Percentiles rank a stretch among this genome's conserved stretches.
Evolutionary conservation across 805 yeast genomes (phyloP).

Genomic region (Hanseniaspora vineae): DNA sequence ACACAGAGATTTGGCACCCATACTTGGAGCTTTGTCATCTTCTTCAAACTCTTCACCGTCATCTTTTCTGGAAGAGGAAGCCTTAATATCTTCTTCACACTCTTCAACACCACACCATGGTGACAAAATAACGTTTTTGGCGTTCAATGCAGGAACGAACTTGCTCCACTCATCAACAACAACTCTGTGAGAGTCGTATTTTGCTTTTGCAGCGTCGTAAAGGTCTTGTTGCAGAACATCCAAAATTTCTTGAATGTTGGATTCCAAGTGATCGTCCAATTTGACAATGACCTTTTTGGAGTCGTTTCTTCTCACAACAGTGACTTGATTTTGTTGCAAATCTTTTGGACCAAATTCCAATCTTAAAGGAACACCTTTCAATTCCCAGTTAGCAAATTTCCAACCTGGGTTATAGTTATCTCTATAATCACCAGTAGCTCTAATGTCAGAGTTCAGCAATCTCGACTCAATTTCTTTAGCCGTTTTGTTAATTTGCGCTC

Average conservation of each 20-base stretch:
- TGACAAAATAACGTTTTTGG: slow-evolving; percentile 77
- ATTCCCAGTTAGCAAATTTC: slow-evolving; percentile 96
- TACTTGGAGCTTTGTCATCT: slow-evolving; percentile 94
- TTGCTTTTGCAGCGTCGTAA: slow-evolving; percentile 65
- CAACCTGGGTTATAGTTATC: slow-evolving; percentile 96
- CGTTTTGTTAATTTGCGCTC: slow-evolving; percentile 53
- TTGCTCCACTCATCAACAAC: slow-evolving; percentile 77
- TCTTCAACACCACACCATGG: slow-evolving; percentile 96
- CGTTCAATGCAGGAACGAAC: slow-evolving; percentile 84
- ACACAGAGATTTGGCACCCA: slow-evolving; percentile 99
- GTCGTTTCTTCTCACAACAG: slow-evolving; percentile 89
- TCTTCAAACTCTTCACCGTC: slow-evolving; percentile 76
- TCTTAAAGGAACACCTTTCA: slow-evolving; percentile 90
- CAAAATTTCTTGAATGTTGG: slow-evolving; percentile 58
- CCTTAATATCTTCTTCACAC: slow-evolving; percentile 97
- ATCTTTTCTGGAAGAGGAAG: slow-evolving; percentile 63
- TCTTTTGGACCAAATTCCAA: slow-evolving; percentile 96
- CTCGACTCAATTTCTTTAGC: slow-evolving; percentile 56
- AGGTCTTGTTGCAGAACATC: slow-evolving; percentile 71
- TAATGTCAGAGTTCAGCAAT: slow-evolving; percentile 48
- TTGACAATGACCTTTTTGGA: slow-evolving; percentile 60
- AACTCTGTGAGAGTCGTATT: slow-evolving; percentile 75
- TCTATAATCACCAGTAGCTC: slow-evolving; percentile 79
- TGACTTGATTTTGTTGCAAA: slow-evolving; percentile 60
- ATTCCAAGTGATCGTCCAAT: slow-evolving; percentile 45